phyloP scores from a whole-genome alignment of 129 eudicot genomes.

The Arctium lappa region DNA sequence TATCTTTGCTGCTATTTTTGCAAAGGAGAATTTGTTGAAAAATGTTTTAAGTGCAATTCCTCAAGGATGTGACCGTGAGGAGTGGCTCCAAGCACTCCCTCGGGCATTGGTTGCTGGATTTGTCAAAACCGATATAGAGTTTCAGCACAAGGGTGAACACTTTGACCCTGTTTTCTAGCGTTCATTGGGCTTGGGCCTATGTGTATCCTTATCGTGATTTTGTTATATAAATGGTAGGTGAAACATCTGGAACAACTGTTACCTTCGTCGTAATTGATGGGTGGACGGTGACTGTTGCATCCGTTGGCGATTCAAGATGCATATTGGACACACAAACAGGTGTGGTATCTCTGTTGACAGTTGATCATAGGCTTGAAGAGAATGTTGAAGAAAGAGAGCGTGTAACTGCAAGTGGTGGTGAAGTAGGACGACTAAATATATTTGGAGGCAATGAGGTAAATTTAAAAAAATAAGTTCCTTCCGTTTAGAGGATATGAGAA shows the following conservation, averaged over 20 bases:
- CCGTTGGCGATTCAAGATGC: slow-evolving; percentile 95
- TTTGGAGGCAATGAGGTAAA: slow-evolving; percentile 68
- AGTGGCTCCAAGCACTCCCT: slow-evolving; percentile 94
- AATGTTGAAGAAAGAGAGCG: slow-evolving; percentile 90
- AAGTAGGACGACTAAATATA: slow-evolving; percentile 85
- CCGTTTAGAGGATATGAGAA: no score
- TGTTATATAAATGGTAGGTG: slow-evolving; percentile 42
- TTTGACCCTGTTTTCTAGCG: no score
- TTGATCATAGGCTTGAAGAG: slow-evolving; percentile 90
- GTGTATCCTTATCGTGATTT: background rate
- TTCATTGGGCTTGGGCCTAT: background rate
- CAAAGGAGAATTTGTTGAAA: slow-evolving; percentile 78
- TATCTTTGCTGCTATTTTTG: slow-evolving; percentile 84
- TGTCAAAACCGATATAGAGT: no score
- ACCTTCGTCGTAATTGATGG: slow-evolving; percentile 91
- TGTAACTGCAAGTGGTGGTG: slow-evolving; percentile 92
- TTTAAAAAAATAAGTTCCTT: no score
- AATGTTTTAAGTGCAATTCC: slow-evolving; percentile 88
- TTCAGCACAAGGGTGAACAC: no score
- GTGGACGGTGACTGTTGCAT: slow-evolving; percentile 97
- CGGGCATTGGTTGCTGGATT: slow-evolving; percentile 53
- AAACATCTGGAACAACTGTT: slow-evolving; percentile 88
- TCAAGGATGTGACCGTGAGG: slow-evolving; percentile 68
- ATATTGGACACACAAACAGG: slow-evolving; percentile 92
- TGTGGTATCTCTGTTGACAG: slow-evolving; percentile 79